A percentile compares a stretch with the other conserved stretches of the same genome.
Conservation (phyloP, 768 basidiomycete species). For the Serendipita sp. region DNA sequence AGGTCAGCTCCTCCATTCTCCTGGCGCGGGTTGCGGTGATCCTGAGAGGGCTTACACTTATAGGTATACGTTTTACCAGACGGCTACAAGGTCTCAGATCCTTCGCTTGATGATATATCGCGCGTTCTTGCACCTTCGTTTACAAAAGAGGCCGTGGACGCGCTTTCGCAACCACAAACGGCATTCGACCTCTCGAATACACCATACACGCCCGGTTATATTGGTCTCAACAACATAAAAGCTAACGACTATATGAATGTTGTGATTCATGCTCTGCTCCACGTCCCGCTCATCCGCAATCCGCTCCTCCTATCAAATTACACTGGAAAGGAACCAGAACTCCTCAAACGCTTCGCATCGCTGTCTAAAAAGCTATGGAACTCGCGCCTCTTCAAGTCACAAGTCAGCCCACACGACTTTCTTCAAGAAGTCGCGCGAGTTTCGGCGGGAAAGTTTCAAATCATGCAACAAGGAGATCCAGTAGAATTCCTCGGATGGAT, state of each 20-base stretch:
- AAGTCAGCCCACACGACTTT: conserved; percentile 98
- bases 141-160: conserved; percentile 34
- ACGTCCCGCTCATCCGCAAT: conserved; percentile 79
- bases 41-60: conserved; percentile 2
- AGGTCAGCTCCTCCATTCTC: conserved; percentile 36
- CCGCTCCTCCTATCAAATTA: conserved; percentile 67
- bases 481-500: conserved; percentile 94
- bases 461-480: conserved; percentile 92
- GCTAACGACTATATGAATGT: conserved; percentile 96
- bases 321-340: conserved; percentile 61
- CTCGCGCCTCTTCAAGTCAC: conserved; percentile 87
- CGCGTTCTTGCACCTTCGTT: conserved; percentile 84
- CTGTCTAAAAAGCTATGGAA: conserved; percentile 95
- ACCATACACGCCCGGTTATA: conserved; percentile 81
- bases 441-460: conserved; percentile 77
- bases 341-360: conserved; percentile 72
- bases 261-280: conserved; percentile 82
- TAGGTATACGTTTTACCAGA: conserved; percentile 97
- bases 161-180: conserved; percentile 37
- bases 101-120: conserved; percentile 88
- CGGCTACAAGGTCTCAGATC: conserved; percentile 91
- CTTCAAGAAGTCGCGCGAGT: conserved; percentile 89
- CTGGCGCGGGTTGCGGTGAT: background rate
- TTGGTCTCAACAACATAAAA: conserved; percentile 97
- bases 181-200: conserved; percentile 75